Evolutionary conservation across 179 eudicot species (phyloP), one percentile per base, ranked within the genome.

Genomic region (Vitellaria paradoxa): DNA sequence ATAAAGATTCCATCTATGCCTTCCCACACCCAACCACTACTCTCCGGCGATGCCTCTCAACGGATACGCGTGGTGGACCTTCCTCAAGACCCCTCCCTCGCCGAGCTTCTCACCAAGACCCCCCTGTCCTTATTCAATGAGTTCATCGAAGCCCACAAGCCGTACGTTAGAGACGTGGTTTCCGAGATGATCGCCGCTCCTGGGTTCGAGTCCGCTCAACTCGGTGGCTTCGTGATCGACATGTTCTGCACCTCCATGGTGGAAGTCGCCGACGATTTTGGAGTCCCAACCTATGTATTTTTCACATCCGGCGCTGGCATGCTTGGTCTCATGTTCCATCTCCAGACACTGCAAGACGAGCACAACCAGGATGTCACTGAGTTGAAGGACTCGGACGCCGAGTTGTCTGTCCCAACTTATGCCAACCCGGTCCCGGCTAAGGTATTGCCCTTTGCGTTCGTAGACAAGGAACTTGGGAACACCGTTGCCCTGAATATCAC

Each of bases 231-330:
- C 56, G 81, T 85, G 0, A 26, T 85, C 14, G 88, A 86, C 78
- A 76, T 86, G 74, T 83, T 86, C 78, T 83, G 86, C 81, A 70
- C 70, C 5, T 10, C 47, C 8, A 72, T 86, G 70, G 74, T 70
- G 2, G 88, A 86, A 7, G 80, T 86, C 20, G 88, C 84, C 9
- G 67, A 62, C 47, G 86, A 86, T 45, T 62, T 86, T 13, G 52
- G 61, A 4, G 3, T 82, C 46, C 88, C 86, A 26, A 7, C 69
- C 4, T 85, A 80, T 63, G 68, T 83, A 0, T 86, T 66, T 75
- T 80, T 75, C 79, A 78, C 84, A 6, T 83, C 81, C 20, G 64
- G 80, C 69, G 85, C 82, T 10, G 68, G 80, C 20, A 0, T 45
- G 4, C 83, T 85, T 18, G 74, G 69, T 42, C 45, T 80, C 13